A percentile compares a stretch with the other conserved stretches of the same genome.
Evolutionary conservation across 1,139 yeast species (phyloP).

Genomic region (Taphrina sp.): DNA sequence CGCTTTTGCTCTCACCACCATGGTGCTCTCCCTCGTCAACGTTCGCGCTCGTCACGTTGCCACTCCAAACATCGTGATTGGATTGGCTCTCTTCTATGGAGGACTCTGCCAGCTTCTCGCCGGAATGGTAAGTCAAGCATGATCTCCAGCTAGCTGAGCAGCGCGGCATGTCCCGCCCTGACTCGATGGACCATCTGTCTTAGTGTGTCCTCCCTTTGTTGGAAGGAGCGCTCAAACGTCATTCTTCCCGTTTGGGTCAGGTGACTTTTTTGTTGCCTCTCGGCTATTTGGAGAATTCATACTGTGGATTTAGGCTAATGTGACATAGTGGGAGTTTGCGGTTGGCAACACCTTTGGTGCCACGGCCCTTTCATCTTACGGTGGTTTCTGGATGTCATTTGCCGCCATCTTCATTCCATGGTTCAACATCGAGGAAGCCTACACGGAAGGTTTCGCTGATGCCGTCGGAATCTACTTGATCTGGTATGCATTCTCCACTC

Average conservation of each 20-base stretch:
- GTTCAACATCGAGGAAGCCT: constrained; percentile 69
- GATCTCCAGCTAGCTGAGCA: no score
- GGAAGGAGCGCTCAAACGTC: no score
- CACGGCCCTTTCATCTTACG: constrained; percentile 73
- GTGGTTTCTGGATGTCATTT: constrained; percentile 83
- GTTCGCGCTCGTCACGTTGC: constrained; percentile 60
- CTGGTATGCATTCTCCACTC: no score
- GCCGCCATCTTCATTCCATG: constrained; percentile 70
- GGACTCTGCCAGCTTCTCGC: constrained; percentile 75
- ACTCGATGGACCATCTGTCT: no score
- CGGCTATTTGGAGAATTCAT: no score
- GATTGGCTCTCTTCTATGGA: constrained; percentile 79
- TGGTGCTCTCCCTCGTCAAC: constrained; percentile 68
- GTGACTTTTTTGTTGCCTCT: no score
- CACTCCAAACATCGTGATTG: constrained; percentile 59
- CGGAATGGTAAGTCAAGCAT: constrained; percentile 53
- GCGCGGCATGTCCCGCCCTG: no score
- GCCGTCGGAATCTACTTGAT: constrained; percentile 73
- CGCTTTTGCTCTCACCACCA: constrained; percentile 82
- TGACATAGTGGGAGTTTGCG: constrained; percentile 54
- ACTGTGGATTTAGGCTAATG: no score
- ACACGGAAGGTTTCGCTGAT: constrained; percentile 48
- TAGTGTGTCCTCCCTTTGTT: no score
- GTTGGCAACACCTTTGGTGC: constrained; percentile 88
- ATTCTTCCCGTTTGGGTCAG: no score